Evolutionary conservation across 768 basidiomycete species (phyloP).

Genomic region (Xanthoconium purpureum): DNA sequence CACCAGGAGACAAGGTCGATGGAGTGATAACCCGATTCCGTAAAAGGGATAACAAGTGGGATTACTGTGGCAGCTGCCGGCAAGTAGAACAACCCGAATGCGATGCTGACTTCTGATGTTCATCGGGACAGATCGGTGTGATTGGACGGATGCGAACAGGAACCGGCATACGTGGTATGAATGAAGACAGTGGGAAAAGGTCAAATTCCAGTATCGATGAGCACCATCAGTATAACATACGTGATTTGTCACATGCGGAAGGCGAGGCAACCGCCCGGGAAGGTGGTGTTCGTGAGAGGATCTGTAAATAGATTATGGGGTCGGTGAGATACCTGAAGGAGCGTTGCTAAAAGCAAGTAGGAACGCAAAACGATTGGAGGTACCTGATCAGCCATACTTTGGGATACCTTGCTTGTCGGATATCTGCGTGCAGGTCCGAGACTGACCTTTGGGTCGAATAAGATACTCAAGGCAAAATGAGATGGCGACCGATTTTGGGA

Average conservation of each 20-base stretch:
- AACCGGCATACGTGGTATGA: not conserved
- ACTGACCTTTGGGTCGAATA: not conserved
- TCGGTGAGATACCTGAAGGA: slow-evolving; percentile 7
- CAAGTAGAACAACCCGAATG: slow-evolving; percentile 2
- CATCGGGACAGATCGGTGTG: slow-evolving; percentile 15
- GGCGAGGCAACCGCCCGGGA: not conserved
- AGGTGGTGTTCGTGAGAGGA: slow-evolving; percentile 25
- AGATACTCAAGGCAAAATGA: not conserved
- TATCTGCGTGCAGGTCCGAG: not conserved
- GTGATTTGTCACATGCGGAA: slow-evolving; percentile 3
- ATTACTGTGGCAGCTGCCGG: not conserved
- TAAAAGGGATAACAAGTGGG: not conserved
- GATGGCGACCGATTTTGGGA: not conserved
- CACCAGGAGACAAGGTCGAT: not conserved
- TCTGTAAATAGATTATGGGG: slow-evolving; percentile 17
- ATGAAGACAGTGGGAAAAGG: slow-evolving; percentile 5
- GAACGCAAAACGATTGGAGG: slow-evolving; percentile 2
- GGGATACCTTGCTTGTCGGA: slow-evolving; percentile 11
- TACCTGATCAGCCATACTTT: slow-evolving; percentile 26
- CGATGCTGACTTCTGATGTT: slow-evolving; percentile 16
- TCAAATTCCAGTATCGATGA: slow-evolving; percentile 19
- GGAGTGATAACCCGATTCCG: slow-evolving; percentile 8
- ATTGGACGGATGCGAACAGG: slow-evolving; percentile 6
- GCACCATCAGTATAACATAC: slow-evolving; percentile 6
- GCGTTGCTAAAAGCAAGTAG: slow-evolving; percentile 4